Evolutionary conservation across 106 monocot species (phyloP).

Genomic region (Cymbidium sinense): DNA sequence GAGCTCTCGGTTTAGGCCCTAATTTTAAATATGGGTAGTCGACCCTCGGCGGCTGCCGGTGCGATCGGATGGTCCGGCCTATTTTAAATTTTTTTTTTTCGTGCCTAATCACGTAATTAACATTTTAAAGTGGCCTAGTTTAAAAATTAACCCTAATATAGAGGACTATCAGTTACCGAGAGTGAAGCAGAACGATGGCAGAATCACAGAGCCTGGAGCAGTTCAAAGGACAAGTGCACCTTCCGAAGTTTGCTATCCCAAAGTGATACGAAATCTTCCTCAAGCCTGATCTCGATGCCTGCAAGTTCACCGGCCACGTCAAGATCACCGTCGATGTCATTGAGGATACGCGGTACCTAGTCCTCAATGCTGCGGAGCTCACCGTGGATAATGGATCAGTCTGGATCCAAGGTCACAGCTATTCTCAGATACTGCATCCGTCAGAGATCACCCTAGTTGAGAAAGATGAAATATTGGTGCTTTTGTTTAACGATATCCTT

Average conservation of each 20-base stretch:
- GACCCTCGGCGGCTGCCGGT: too few species aligned
- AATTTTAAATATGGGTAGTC: too few species aligned
- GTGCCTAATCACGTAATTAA: too few species aligned
- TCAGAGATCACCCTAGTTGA: constrained; percentile 29
- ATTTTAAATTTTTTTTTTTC: too few species aligned
- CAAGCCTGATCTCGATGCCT: constrained; percentile 58
- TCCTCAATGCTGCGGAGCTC: constrained; percentile 87
- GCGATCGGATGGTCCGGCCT: too few species aligned
- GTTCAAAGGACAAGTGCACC: too few species aligned
- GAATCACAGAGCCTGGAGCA: constrained; percentile 35
- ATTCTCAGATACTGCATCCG: constrained; percentile 43
- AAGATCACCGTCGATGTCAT: constrained; percentile 52
- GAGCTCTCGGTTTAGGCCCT: too few species aligned
- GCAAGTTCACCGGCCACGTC: constrained; percentile 65
- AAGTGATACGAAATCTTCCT: too few species aligned
- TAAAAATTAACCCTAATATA: too few species aligned
- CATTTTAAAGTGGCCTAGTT: too few species aligned
- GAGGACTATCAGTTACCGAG: neutral
- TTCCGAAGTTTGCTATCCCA: too few species aligned
- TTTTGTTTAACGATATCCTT: constrained; percentile 42
- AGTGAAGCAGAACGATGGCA: neutral
- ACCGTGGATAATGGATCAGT: constrained; percentile 36
- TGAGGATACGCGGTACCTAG: constrained; percentile 55
- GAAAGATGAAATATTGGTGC: constrained; percentile 70
- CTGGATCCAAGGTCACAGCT: constrained; percentile 17